Conservation (phyloP, 2,329 filamentous ascomycete genomes). For the Anisogramma anomala region DNA sequence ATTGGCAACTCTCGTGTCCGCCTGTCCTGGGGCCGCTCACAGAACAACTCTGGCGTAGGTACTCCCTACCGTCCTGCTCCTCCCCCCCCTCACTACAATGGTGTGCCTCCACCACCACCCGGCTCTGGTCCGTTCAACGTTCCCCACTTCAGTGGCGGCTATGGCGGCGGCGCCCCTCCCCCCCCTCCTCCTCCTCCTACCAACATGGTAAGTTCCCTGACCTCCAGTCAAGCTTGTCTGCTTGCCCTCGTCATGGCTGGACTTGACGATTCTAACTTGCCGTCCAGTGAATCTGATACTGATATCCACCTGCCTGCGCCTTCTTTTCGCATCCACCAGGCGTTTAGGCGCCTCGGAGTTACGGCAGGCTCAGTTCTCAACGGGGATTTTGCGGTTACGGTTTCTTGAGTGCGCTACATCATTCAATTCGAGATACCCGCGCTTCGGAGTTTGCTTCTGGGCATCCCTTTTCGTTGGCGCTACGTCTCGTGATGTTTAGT, state of each 20-base stretch:
- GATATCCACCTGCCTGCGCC: conserved; percentile 14
- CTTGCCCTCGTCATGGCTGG: too few species aligned
- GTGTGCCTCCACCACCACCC: conserved; percentile 23
- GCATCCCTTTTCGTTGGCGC: conserved; percentile 5
- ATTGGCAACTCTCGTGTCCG: conserved; percentile 98
- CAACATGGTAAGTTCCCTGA: conserved; percentile 12
- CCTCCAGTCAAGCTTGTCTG: too few species aligned
- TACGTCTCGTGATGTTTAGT: too few species aligned
- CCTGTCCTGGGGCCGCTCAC: conserved; percentile 91
- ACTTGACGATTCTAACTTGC: conserved; percentile 2
- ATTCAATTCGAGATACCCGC: conserved; percentile 11
- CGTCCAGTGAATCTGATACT: conserved; percentile 8
- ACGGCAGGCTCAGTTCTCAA: conserved; percentile 14
- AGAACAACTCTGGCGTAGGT: conserved; percentile 98
- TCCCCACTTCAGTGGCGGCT: conserved; percentile 33
- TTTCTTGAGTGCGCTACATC: conserved; percentile 12
- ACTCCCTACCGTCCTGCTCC: conserved; percentile 95
- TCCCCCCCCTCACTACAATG: conserved; percentile 42
- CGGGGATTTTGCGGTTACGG: conserved; percentile 10
- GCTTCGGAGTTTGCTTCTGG: conserved; percentile 3
- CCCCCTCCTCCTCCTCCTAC: conserved; percentile 14
- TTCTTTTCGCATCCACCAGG: conserved; percentile 15
- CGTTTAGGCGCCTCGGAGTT: conserved; percentile 15
- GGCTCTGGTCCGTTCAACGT: conserved; percentile 33
- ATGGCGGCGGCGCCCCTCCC: conserved; percentile 9